A percentile compares a stretch with the other conserved stretches of the same genome.
Evolutionary conservation across 306 rosid genomes (phyloP).

Genomic region (Arachis stenosperma): DNA sequence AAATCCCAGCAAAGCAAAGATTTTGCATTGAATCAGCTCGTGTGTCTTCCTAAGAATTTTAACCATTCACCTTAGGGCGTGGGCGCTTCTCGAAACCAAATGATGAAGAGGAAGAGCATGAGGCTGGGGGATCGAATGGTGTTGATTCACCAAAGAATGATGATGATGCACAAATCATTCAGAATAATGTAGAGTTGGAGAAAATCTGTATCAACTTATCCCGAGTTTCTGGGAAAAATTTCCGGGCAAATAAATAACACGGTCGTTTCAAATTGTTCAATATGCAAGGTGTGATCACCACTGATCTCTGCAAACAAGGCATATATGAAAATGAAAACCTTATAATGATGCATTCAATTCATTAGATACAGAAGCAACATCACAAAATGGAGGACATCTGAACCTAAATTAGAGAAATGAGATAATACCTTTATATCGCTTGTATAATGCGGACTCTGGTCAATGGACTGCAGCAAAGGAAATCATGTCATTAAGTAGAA

Average conservation of each 20-base stretch:
- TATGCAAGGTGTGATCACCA: slow-evolving; percentile 44
- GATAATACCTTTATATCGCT: slow-evolving; percentile 53
- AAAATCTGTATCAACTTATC: slow-evolving; percentile 45
- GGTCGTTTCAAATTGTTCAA: slow-evolving; percentile 51
- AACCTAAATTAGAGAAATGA: slow-evolving; percentile 20
- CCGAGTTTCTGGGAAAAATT: slow-evolving; percentile 48
- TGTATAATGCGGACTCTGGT: slow-evolving; percentile 50
- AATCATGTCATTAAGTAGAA: slow-evolving; percentile 25
- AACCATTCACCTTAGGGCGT: slow-evolving; percentile 8
- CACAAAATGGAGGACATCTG: slow-evolving; percentile 9
- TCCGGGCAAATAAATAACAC: slow-evolving; percentile 56
- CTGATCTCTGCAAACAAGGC: slow-evolving; percentile 45
- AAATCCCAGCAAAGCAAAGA: slow-evolving; percentile 25
- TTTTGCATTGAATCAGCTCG: slow-evolving; percentile 34
- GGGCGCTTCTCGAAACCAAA: slow-evolving; percentile 32
- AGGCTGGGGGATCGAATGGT: slow-evolving; percentile 40
- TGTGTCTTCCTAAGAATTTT: slow-evolving; percentile 27
- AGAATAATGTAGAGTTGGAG: slow-evolving; percentile 51
- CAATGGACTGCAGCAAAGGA: slow-evolving; percentile 46
- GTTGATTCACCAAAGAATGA: slow-evolving; percentile 50
- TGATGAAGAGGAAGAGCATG: slow-evolving; percentile 10
- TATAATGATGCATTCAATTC: neutral
- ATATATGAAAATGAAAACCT: slow-evolving; percentile 12
- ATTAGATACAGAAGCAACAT: slow-evolving; percentile 26
- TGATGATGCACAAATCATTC: slow-evolving; percentile 26